Evolutionary conservation across 371 early-diverging fungal genomes (phyloP), one percentile per base, ranked within the genome.

Genomic region (Mortierella sp.): DNA sequence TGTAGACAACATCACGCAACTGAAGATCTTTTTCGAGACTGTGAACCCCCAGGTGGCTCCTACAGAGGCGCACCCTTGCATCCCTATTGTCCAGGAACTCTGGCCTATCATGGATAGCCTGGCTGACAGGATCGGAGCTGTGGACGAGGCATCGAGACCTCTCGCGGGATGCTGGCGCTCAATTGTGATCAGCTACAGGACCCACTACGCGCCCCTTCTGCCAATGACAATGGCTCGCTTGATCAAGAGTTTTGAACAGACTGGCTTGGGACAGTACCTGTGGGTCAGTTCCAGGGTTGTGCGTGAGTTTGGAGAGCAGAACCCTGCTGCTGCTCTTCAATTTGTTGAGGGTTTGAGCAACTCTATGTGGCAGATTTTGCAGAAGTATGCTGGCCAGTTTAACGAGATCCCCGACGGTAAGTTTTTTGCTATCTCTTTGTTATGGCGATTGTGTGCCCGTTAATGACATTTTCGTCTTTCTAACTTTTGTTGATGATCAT

Each of bases 81-180:
- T 95, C 28, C 88, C 89, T 11, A 91, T 97, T 71, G 88, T 98
- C 55, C 89, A 90, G 61, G 93, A 95, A 71, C 83, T 97, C 40
- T 97, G 96, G 97, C 96, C 97, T 0, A 91, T 93, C 71, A 83
- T 91, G 89, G 93, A 92, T 34, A 72, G 90, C 34, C 87, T 93
- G 31, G 80, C 92, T 50, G 89, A 90, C 31, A 89, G 92, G 53
- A 90, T 91, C 70, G 93, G 93, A 0, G 90, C 82, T 24, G 88
- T 91, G 70, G 70, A 88, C 4, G 86, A 87, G 3, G 87, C 95
- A 0, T 91, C 94, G 21, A 94, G 94, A 78, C 90, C 93, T 5
- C 81, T 94, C 24, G 91, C 93, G 59, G 93, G 93, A 82, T 91
- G 93, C 69, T 91, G 96, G 87, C 92, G 91, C 48, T 90, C 89